Evolutionary conservation across 495 filamentous ascomycete genomes (phyloP).

Genomic region (Collariella sp.): DNA sequence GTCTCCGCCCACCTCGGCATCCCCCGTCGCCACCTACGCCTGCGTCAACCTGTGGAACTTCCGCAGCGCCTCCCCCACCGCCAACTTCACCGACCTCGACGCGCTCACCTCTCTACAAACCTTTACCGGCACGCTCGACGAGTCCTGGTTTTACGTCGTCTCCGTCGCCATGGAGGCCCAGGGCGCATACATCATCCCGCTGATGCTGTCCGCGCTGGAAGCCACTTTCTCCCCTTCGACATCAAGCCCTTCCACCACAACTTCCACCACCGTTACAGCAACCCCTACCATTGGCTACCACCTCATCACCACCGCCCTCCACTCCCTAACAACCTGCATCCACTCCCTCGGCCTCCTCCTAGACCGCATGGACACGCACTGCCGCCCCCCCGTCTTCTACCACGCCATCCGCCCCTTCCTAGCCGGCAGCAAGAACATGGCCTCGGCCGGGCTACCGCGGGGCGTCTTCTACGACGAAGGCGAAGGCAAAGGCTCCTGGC

Average conservation of each 20-base stretch:
- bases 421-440: constrained; percentile 95
- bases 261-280: constrained; percentile 15
- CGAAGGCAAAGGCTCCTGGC: constrained; percentile 52
- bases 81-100: constrained; percentile 58
- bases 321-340: constrained; percentile 58
- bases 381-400: constrained; percentile 87
- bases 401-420: constrained; percentile 87
- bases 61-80: constrained; percentile 23
- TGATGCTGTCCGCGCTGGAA: constrained; percentile 62
- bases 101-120: constrained; percentile 72
- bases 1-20: constrained; percentile 71
- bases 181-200: constrained; percentile 70
- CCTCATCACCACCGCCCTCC: constrained; percentile 55
- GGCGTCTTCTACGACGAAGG: constrained; percentile 84
- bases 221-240: not conserved
- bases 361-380: constrained; percentile 79
- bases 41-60: constrained; percentile 90
- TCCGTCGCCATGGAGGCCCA: constrained; percentile 88
- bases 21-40: constrained; percentile 86
- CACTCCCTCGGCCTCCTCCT: constrained; percentile 60
- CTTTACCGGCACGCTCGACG: constrained; percentile 84
- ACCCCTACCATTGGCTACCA: constrained; percentile 39
- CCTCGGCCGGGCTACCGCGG: constrained; percentile 72
- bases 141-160: constrained; percentile 96
- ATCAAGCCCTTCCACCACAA: not conserved